Percentiles rank a stretch among this genome's conserved stretches.
phyloP scores from a whole-genome alignment of 2,329 filamentous ascomycete species.

The Colletotrichum eleusines region DNA sequence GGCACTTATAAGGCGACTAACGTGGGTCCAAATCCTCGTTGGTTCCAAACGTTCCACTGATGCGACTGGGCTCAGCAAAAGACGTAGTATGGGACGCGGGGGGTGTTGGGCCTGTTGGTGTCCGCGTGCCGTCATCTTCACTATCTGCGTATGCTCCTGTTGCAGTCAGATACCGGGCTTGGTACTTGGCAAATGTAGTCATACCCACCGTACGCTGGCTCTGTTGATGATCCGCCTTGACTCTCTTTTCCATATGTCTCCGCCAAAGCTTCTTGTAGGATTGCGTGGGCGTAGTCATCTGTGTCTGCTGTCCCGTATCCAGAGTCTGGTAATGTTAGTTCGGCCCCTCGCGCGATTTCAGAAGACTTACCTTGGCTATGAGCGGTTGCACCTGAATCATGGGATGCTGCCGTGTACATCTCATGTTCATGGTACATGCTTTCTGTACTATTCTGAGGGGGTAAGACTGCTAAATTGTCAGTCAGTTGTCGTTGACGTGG shows the following conservation, averaged over 20 bases:
- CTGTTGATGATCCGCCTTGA: conserved; percentile 27
- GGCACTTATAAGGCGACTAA: conserved; percentile 44
- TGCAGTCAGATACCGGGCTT: conserved; percentile 3
- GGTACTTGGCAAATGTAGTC: background rate
- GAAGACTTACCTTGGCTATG: conserved; percentile 12
- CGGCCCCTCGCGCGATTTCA: background rate
- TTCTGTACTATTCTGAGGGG: background rate
- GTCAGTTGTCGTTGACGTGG: background rate
- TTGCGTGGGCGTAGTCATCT: conserved; percentile 6
- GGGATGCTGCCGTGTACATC: background rate
- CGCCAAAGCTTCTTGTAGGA: conserved; percentile 1
- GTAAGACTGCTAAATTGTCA: background rate
- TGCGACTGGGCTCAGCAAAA: conserved; percentile 8
- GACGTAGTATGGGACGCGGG: background rate
- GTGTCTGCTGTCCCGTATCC: background rate
- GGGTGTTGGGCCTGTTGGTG: conserved; percentile 41
- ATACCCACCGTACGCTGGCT: conserved; percentile 34
- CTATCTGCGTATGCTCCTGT: conserved; percentile 37
- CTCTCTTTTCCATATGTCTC: conserved; percentile 12
- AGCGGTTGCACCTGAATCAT: background rate
- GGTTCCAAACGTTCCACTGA: conserved; percentile 31
- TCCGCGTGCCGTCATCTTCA: conserved; percentile 46
- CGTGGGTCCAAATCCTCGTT: conserved; percentile 51
- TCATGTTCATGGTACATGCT: conserved; percentile 7
- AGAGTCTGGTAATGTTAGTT: conserved; percentile 19